Percentiles rank a stretch among this genome's conserved stretches.
These are phyloP conservation scores for Rhodotorula babjevae DNA, from an alignment of 768 basidiomycete species.

Conservation along the genomic window DNA sequence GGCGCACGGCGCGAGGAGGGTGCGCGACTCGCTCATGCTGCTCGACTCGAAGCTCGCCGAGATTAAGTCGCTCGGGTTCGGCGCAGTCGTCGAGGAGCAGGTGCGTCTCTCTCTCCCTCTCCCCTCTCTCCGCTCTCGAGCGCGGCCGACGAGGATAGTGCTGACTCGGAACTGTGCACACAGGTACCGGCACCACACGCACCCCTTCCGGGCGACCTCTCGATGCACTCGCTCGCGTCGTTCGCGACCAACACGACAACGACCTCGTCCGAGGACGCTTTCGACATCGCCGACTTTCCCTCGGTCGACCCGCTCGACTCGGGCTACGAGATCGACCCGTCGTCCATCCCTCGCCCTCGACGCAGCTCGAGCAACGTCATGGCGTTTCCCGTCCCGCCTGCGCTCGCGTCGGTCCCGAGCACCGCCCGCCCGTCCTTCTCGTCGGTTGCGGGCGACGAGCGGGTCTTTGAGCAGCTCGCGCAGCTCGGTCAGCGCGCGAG, in stretches of 20 bases:
- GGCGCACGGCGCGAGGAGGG: neutral
- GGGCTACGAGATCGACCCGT: neutral
- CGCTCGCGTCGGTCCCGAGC: neutral
- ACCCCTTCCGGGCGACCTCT: neutral
- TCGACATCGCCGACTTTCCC: slow-evolving; percentile 36
- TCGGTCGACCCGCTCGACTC: slow-evolving; percentile 16
- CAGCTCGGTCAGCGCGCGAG: slow-evolving; percentile 6
- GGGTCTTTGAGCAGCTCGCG: slow-evolving; percentile 18
- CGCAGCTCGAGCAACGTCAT: slow-evolving; percentile 25
- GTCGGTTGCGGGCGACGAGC: neutral
- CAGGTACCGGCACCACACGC: neutral
- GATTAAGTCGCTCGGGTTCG: slow-evolving; percentile 10
- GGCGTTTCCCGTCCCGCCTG: slow-evolving; percentile 24
- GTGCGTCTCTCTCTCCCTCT: neutral
- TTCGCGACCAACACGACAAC: slow-evolving; percentile 13
- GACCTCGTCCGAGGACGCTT: slow-evolving; percentile 24
- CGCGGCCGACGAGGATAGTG: neutral
- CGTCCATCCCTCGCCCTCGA: neutral
- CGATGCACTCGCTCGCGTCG: slow-evolving; percentile 17
- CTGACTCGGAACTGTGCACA: no score
- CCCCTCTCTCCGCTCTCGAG: neutral
- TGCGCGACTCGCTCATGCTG: slow-evolving; percentile 18
- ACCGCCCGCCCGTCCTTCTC: neutral
- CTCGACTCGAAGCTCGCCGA: slow-evolving; percentile 27
- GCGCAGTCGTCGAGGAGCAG: neutral